phyloP scores from a whole-genome alignment of 176 grass and related monocot genomes.

The Rhynchospora tenuis region DNA sequence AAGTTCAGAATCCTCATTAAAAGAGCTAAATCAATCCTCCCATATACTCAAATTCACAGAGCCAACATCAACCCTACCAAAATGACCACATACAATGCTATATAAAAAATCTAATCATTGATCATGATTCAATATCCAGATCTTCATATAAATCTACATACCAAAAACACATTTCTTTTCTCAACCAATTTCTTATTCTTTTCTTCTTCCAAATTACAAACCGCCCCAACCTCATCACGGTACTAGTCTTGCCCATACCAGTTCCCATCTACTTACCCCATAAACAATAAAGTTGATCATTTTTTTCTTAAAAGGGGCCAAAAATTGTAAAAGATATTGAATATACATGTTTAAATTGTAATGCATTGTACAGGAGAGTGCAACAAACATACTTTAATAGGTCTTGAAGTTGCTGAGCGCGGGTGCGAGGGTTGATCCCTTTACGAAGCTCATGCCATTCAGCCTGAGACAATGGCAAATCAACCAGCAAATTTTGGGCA shows the following conservation, averaged over 20 bases:
- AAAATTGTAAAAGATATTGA: neutral
- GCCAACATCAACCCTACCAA: neutral
- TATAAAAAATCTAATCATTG: neutral
- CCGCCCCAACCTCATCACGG: too few relatives aligned
- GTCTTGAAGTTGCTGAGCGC: slow-evolving; percentile 73
- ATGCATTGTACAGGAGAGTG: neutral
- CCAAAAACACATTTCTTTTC: too few relatives aligned
- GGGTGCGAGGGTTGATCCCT: slow-evolving; percentile 91
- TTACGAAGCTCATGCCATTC: slow-evolving; percentile 73
- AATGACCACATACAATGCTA: neutral
- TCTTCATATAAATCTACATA: too few relatives aligned
- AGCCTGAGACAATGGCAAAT: slow-evolving; percentile 29
- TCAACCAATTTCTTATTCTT: too few relatives aligned
- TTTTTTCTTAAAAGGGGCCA: neutral
- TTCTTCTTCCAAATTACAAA: too few relatives aligned
- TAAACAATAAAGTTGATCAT: too few relatives aligned
- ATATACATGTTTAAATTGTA: neutral
- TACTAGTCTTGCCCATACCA: too few relatives aligned
- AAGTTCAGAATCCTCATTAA: too few relatives aligned
- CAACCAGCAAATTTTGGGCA: slow-evolving; percentile 42
- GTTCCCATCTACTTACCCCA: too few relatives aligned
- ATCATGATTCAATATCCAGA: neutral
- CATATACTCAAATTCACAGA: too few relatives aligned
- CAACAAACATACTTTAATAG: slow-evolving; percentile 49
- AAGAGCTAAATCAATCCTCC: too few relatives aligned